Evolutionary conservation across 352 stramenopile genomes (phyloP).

Genomic region (Globisporangium radiosum): DNA sequence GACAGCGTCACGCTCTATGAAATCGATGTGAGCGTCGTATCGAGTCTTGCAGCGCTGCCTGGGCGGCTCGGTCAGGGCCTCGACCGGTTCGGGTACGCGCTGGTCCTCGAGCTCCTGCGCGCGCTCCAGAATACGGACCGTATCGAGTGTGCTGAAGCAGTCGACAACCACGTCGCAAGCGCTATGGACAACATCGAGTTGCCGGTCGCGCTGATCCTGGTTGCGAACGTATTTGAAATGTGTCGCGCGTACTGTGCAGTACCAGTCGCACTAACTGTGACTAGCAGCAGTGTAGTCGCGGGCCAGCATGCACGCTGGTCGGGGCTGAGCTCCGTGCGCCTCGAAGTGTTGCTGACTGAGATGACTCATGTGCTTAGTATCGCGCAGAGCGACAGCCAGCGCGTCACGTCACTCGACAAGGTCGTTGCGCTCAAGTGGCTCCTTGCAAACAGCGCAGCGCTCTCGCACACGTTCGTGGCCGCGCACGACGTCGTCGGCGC

Average conservation of each 20-base stretch:
- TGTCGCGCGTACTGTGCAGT: background rate
- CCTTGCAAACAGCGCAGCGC: background rate
- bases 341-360: background rate
- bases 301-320: background rate
- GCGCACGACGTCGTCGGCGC: background rate
- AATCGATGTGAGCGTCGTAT: background rate
- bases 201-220: slow-evolving; percentile 2
- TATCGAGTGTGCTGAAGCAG: background rate
- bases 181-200: background rate
- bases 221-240: background rate
- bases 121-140: background rate
- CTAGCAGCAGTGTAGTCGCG: background rate
- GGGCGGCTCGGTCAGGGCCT: slow-evolving; percentile 3
- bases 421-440: slow-evolving; percentile 8
- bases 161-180: background rate
- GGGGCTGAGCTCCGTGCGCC: background rate
- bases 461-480: background rate
- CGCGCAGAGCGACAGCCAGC: background rate
- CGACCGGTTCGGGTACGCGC: background rate
- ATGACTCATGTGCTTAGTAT: background rate
- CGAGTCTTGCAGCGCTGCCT: background rate
- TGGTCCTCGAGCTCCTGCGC: background rate
- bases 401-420: background rate
- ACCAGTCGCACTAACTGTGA: background rate
- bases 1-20: background rate